Evolutionary conservation across 2,329 filamentous ascomycete species (phyloP).

Genomic region (Truncatella angustata): DNA sequence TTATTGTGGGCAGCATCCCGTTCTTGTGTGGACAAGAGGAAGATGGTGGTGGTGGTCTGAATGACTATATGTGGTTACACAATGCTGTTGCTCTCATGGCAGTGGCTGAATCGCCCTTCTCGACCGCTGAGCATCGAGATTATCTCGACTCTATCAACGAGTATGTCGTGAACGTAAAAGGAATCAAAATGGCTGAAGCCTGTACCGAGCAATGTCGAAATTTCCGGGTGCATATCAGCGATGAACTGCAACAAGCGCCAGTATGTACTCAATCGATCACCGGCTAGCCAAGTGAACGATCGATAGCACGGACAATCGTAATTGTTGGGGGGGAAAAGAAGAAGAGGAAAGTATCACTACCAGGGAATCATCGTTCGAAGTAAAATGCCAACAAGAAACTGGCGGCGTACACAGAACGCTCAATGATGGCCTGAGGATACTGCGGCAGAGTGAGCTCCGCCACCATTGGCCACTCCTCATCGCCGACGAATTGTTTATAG

Average conservation of each 20-base stretch:
- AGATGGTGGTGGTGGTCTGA: not conserved
- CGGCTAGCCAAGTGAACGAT: not conserved
- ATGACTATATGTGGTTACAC: slow-evolving; percentile 3
- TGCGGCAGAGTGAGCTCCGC: too few species aligned
- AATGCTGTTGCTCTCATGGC: not conserved
- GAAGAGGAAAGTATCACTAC: too few species aligned
- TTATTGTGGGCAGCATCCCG: not conserved
- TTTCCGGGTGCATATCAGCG: not conserved
- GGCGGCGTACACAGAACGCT: too few species aligned
- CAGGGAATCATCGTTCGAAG: not conserved
- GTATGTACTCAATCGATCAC: too few species aligned
- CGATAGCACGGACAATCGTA: not conserved
- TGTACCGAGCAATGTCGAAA: not conserved
- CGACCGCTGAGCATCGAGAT: not conserved
- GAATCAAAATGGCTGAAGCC: not conserved
- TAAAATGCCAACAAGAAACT: too few species aligned
- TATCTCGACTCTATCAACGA: not conserved
- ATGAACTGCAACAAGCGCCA: not conserved
- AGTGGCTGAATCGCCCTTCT: not conserved
- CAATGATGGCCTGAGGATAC: too few species aligned
- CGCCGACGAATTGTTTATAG: too few species aligned
- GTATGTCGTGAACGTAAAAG: not conserved
- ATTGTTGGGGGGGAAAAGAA: too few species aligned
- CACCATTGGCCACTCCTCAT: too few species aligned
- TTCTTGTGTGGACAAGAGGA: not conserved